phyloP scores from a whole-genome alignment of 345 rosid genomes.

The Brassica juncea region DNA sequence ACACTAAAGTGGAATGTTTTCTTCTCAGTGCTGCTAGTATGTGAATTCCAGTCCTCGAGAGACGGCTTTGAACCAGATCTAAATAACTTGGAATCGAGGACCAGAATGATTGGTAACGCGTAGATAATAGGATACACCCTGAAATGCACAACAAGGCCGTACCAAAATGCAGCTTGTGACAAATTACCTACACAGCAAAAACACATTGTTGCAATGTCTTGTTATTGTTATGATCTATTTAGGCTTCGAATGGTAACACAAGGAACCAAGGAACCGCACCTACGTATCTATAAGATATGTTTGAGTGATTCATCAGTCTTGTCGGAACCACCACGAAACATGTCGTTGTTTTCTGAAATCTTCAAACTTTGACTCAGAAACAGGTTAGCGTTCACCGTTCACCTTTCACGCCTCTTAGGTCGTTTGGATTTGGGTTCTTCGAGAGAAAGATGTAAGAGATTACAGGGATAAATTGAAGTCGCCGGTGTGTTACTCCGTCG shows the following conservation, averaged over 20 bases:
- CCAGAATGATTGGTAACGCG: slow-evolving; percentile 67
- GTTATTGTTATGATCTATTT: too few species aligned
- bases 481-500: slow-evolving; percentile 16
- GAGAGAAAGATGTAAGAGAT: not conserved
- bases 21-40: slow-evolving; percentile 23
- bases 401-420: slow-evolving; percentile 85
- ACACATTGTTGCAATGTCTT: not conserved
- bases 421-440: slow-evolving; percentile 51
- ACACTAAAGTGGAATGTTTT: slow-evolving; percentile 29
- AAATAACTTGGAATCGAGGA: slow-evolving; percentile 62
- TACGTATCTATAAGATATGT: slow-evolving; percentile 16
- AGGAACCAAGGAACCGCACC: too few species aligned
- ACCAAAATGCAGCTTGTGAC: slow-evolving; percentile 83
- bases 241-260: too few species aligned
- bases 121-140: slow-evolving; percentile 89
- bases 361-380: slow-evolving; percentile 26
- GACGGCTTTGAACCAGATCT: slow-evolving; percentile 54
- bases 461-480: slow-evolving; percentile 1
- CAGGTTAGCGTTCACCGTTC: slow-evolving; percentile 48
- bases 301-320: slow-evolving; percentile 39
- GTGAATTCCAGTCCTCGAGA: slow-evolving; percentile 38
- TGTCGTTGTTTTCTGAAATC: slow-evolving; percentile 47
- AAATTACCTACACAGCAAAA: slow-evolving; percentile 54
- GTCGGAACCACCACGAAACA: slow-evolving; percentile 32
- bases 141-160: slow-evolving; percentile 84